phyloP scores from a whole-genome alignment of 176 grass and related monocot species.

The Pontederia paniculata region DNA sequence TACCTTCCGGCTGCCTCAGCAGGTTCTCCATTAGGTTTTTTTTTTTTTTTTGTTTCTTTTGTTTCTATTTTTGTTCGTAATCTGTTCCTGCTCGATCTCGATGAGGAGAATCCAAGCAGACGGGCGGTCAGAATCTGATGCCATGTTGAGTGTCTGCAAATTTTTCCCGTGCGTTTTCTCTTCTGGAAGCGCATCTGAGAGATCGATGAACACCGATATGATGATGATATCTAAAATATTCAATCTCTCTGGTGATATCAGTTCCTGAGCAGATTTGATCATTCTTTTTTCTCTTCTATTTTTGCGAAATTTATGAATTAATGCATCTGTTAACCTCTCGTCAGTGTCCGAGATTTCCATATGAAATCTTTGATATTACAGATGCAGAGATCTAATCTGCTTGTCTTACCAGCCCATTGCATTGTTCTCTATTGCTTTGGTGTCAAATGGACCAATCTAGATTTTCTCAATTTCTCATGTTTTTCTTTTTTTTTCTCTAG shows the following conservation, averaged over 20 bases:
- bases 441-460: constrained; percentile 83
- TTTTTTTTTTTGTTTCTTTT: no score
- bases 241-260: constrained; percentile 9
- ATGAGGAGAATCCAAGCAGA: constrained; percentile 80
- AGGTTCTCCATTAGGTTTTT: no score
- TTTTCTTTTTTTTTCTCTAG: neutral
- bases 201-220: neutral
- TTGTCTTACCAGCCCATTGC: constrained; percentile 87
- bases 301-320: constrained; percentile 3
- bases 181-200: constrained; percentile 40
- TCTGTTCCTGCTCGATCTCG: constrained; percentile 17
- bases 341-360: neutral
- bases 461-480: neutral
- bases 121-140: constrained; percentile 99
- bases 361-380: constrained; percentile 16
- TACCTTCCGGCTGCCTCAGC: no score
- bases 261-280: neutral
- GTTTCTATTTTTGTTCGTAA: no score
- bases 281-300: neutral
- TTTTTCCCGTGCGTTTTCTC: constrained; percentile 21
- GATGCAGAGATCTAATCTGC: constrained; percentile 38
- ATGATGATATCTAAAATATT: constrained; percentile 43
- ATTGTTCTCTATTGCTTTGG: constrained; percentile 47
- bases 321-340: constrained; percentile 22
- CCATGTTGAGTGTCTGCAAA: constrained; percentile 96